A percentile compares a stretch with the other conserved stretches of the same genome.
Evolutionary conservation across 495 filamentous ascomycete genomes (phyloP).

Genomic region (Aspergillus kassunensis): DNA sequence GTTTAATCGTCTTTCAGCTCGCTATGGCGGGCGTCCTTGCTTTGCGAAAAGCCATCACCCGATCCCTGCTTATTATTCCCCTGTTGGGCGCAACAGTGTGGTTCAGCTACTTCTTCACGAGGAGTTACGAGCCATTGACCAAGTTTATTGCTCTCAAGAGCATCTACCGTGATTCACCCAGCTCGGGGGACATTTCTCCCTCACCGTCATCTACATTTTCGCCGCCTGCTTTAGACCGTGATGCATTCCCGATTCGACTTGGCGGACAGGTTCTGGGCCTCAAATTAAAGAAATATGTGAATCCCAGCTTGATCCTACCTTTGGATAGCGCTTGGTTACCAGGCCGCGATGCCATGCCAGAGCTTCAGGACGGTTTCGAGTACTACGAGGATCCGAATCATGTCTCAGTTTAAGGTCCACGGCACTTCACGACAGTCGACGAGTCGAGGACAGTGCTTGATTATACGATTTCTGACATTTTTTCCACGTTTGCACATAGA

Average conservation of each 20-base stretch:
- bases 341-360: conserved; percentile 18
- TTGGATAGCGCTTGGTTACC: conserved; percentile 46
- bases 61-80: conserved; percentile 69
- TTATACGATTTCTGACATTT: background rate
- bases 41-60: conserved; percentile 62
- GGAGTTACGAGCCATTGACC: conserved; percentile 78
- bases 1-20: conserved; percentile 81
- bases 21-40: conserved; percentile 87
- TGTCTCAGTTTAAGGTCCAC: conserved; percentile 8
- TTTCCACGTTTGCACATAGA: background rate
- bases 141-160: conserved; percentile 88
- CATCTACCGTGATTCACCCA: conserved; percentile 56
- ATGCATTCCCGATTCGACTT: conserved; percentile 37
- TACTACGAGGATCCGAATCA: conserved; percentile 21
- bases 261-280: conserved; percentile 38
- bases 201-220: conserved; percentile 37
- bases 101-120: conserved; percentile 72
- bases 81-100: conserved; percentile 75
- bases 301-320: conserved; percentile 44
- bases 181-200: conserved; percentile 33
- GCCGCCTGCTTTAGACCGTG: conserved; percentile 43
- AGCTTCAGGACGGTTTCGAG: conserved; percentile 12
- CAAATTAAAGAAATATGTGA: conserved; percentile 44
- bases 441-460: background rate
- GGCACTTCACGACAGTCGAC: no score